Conservation (phyloP, 192 early-diverging fungal genomes). For the Coemansia sp. region DNA sequence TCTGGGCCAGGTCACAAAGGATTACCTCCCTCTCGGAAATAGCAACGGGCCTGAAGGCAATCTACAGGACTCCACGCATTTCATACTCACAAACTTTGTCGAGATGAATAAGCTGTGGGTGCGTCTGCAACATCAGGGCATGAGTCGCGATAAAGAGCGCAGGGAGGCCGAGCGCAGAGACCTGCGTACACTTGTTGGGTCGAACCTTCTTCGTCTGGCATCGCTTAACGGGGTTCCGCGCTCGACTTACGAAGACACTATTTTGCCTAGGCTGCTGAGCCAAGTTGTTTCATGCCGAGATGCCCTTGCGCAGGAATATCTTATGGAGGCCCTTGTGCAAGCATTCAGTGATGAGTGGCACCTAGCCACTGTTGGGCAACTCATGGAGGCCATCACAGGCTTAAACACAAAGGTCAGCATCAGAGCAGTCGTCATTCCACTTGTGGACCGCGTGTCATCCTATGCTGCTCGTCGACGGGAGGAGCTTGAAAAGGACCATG, state of each 20-base stretch:
- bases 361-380: slow-evolving; percentile 82
- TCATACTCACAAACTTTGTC: slow-evolving; percentile 96
- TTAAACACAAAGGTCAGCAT: slow-evolving; percentile 93
- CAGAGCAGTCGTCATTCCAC: slow-evolving; percentile 93
- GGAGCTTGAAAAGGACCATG: slow-evolving; percentile 52
- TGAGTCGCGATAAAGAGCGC: slow-evolving; percentile 90
- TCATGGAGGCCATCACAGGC: slow-evolving; percentile 89
- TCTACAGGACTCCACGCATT: slow-evolving; percentile 90
- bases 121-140: slow-evolving; percentile 95
- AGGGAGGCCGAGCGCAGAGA: slow-evolving; percentile 96
- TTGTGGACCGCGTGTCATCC: slow-evolving; percentile 91
- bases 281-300: slow-evolving; percentile 98
- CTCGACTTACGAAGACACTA: slow-evolving; percentile 78
- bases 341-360: slow-evolving; percentile 98
- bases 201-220: slow-evolving; percentile 92
- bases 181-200: slow-evolving; percentile 93
- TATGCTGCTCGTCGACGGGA: slow-evolving; percentile 87
- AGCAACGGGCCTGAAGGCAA: slow-evolving; percentile 68
- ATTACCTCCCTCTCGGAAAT: slow-evolving; percentile 83
- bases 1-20: slow-evolving; percentile 91
- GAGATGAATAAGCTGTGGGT: slow-evolving; percentile 99
- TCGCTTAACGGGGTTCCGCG: slow-evolving; percentile 89
- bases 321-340: slow-evolving; percentile 99
- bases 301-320: slow-evolving; percentile 98
- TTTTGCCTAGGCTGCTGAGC: slow-evolving; percentile 90